Evolutionary conservation across 768 basidiomycete species (phyloP), one percentile per base, ranked within the genome.

Genomic region (Gautieria morchelliformis): DNA sequence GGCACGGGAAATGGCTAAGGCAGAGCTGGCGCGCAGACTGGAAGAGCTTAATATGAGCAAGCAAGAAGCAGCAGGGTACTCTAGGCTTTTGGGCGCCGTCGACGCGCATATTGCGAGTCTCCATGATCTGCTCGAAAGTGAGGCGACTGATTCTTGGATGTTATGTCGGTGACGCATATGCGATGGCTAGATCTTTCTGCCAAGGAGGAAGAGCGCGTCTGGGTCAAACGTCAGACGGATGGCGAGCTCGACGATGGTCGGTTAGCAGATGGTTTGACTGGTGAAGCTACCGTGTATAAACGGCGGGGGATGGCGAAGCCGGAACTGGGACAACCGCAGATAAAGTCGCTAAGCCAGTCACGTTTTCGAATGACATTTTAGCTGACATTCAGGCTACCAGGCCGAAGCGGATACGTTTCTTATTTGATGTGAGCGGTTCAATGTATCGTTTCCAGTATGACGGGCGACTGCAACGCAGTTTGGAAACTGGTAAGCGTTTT

Each of bases 391-490:
- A 44, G 27, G 15, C 17, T 47, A 33, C 12, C 52, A 84, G 83
- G 59, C 82, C 83, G 0, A 86, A 86, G 66, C 73, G 84, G 19
- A 82, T 86, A 57, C 73, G 82, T 45, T 84, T 86, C 63, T 70
- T 86, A 32, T 86, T 86, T 61, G 84, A 86, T 63, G 70, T 86
- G 47, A 84, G 82, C 63, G 84, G 79, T 24, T 86, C 84, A 0
- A 86, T 86, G 84, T 85, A 84, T 65, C 83, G 84, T 5, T 86
- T 86, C 72, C 84, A 86, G 59, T 82, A 84, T 55, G 84, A 86
- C 64, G 83, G 82, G 5, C 79, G 84, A 2, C 63, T 86, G 61
- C 74, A 80, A 61, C 68, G 83, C 58, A 83, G 80, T 64, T 71
- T 82, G 70, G 83, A 86, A 66, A 84, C 84, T 53, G 83, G 83